Evolutionary conservation across 2,329 filamentous ascomycete species (phyloP).

Genomic region (Aspergillus tanneri): DNA sequence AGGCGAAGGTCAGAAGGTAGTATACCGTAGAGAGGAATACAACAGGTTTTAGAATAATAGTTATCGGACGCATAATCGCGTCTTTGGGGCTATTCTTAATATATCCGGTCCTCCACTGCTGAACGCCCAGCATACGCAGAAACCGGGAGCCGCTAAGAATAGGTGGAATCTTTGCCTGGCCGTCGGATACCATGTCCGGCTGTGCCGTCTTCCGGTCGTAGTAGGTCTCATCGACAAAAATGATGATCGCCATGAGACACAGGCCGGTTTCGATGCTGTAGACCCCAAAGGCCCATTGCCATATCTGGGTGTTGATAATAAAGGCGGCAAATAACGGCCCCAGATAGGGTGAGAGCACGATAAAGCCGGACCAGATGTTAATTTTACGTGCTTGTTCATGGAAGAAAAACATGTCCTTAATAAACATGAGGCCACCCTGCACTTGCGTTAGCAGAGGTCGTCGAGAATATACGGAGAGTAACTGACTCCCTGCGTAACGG

Average conservation of each 20-base stretch:
- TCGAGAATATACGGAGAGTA: neutral
- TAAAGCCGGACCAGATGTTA: conserved; percentile 40
- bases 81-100: conserved; percentile 31
- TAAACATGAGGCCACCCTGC: conserved; percentile 46
- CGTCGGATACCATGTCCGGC: neutral
- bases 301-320: conserved; percentile 37
- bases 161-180: too few species aligned
- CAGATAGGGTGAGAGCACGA: conserved; percentile 36
- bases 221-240: conserved; percentile 41
- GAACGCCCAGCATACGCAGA: conserved; percentile 35
- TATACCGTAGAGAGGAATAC: conserved; percentile 38
- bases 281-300: conserved; percentile 39
- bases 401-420: conserved; percentile 45
- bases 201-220: conserved; percentile 34
- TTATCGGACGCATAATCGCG: conserved; percentile 36
- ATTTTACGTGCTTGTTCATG: conserved; percentile 43
- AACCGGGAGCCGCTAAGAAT: conserved; percentile 30
- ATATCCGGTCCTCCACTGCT: conserved; percentile 34
- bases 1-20: conserved; percentile 43
- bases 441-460: conserved; percentile 1
- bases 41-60: conserved; percentile 40
- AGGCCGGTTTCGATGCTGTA: conserved; percentile 35
- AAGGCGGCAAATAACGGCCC: conserved; percentile 37
- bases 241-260: conserved; percentile 32
- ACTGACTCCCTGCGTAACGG: conserved; percentile 40